Base-by-base conservation (phyloP, 768 basidiomycete genomes). In the Fistulinella prunicolor region DNA sequence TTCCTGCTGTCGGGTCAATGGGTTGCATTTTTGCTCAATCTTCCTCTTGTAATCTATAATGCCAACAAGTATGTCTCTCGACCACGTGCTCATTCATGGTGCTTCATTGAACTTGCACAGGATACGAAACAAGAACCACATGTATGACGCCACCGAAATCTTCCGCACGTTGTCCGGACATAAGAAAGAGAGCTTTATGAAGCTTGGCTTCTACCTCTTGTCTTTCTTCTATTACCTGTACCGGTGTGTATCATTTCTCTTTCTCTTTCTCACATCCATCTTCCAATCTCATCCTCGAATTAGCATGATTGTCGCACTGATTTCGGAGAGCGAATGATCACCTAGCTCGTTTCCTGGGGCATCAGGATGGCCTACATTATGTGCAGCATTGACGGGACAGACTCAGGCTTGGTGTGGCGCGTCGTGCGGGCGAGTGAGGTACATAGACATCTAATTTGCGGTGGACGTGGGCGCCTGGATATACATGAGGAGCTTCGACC, bases 71-170 rank as follows among this genome's bases (percentile, higher is more conserved):
- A 62, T 67, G 89, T 77, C 1, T 21, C 29, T 30, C 19, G 7
- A 10, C 8, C 42, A 12, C 30, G 26, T 39, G 23, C 14, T 17
- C 36, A 6, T 20, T 39, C 36, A 7, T 29, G 9, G 2, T 35
- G 1, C 14, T 51, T 9, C n/a, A n/a, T n/a, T n/a, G n/a, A n/a
- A n/a, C 38, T 22, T 16, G 46, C 4, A 50, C 63, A 96, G 94
- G 72, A 93, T 97, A 65, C 81, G 86, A 57, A 85, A 84, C 67
- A 91, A 92, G 65, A 86, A 86, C 62, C 94, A 98, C 72, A 95
- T 97, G 92, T 98, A 96, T 65, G 96, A 99, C 65, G 96, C 96
- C 46, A 98, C 95, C 20, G 96, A 99, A 73, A 99, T 98, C 56
- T 99, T 99, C 80, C 82, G 96, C 57, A 93, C 94, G 47, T 72